Evolutionary conservation across 2,329 filamentous ascomycete genomes (phyloP), one percentile per base, ranked within the genome.

Genomic region (Hypocrella siamensis): DNA sequence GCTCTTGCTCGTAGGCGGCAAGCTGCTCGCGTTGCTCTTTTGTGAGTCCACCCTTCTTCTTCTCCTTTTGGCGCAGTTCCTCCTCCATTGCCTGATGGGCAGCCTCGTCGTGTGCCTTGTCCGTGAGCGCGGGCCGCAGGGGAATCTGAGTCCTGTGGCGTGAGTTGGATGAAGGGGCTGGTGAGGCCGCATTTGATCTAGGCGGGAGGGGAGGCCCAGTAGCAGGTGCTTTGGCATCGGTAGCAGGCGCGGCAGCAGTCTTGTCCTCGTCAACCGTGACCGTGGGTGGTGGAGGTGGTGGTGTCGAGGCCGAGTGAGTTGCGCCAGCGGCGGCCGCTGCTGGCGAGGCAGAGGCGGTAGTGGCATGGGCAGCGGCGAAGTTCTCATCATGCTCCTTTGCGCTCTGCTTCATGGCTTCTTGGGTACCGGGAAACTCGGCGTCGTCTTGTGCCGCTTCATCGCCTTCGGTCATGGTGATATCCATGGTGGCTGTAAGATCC

Each of bases 401-500:
- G 49, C 67, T 72, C 48, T 70, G 65, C 42, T 62, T 61, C 44
- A 64, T 58, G n/a, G 67, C 67, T 28, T 69, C 66, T 6, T 65
- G 64, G 11, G 63, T 70, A 17, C 61, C 69, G 4, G 70, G 67
- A 33, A 71, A 70, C 42, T 75, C 69, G 27, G 49, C 56, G 3
- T 66, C 57, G 2, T 46, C 48, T 3, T 41, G 59, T 15, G 27
- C 61, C 3, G 60, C 61, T 12, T 67, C 65, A 5, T 66, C 67
- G 24, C 80, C 78, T 46, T 84, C 82, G 34, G 81, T 67, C 75
- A 85, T 88, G 15, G 84, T 86, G 43, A 98, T 96, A 48, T 98
- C 90, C 88, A 98, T 96, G 28, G 86, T 93, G 48, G 85, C 84
- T 14, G 88, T 96, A 33, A 98, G 68, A 49, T 98, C 90, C 63